Base-by-base conservation (phyloP, 2,329 filamentous ascomycete species). In the Talaromyces sp. region DNA sequence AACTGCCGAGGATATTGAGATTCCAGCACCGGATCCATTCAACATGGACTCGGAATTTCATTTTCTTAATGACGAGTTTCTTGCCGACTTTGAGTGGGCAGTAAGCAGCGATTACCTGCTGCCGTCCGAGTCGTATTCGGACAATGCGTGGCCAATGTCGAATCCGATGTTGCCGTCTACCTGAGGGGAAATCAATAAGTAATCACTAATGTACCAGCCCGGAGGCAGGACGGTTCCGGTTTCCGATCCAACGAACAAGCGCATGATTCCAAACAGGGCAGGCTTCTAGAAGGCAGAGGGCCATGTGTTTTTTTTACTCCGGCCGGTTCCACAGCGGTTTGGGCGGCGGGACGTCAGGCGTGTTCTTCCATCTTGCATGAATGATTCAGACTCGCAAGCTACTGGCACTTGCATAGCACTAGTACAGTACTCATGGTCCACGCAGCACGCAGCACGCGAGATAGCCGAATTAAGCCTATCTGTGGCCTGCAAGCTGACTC, bases 1-100 rank as follows among this genome's bases (percentile, higher is more conserved):
- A 23, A 23, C 36, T 33, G 40, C 14, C 16, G 40, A 2, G 27
- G 31, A 44, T 30, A 44, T 12, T 23, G 47, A 57, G 23, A 10
- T n/a, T 34, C 4, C 51, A 64, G n/a, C n/a, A 57, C 9, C 61
- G 34, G 44, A 59, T 52, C 52, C 55, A 57, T 6, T 36, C 47
- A 16, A 57, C 18, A 34, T 59, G 57, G n/a, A 44, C 23, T 10
- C 23, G 9, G 61, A 62, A 44, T 40, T 52, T 3, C 64, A 66
- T 12, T 68, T 61, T 34, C 52, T 75, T n/a, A 70, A 76, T 52
- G 75, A 77, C 27, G 69, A 75, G 44, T 76, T 77, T 55, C 65
- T 77, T 4, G 69, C 73, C 0, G 73, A 77, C 57, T 73, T 77
- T 23, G 75, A 77, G 57, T 77, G 75, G 75, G 69, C 73, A 2